Percentiles rank a stretch among this genome's conserved stretches.
Evolutionary conservation across 352 stramenopile species (phyloP).

Genomic region (Phytophthora melonis): DNA sequence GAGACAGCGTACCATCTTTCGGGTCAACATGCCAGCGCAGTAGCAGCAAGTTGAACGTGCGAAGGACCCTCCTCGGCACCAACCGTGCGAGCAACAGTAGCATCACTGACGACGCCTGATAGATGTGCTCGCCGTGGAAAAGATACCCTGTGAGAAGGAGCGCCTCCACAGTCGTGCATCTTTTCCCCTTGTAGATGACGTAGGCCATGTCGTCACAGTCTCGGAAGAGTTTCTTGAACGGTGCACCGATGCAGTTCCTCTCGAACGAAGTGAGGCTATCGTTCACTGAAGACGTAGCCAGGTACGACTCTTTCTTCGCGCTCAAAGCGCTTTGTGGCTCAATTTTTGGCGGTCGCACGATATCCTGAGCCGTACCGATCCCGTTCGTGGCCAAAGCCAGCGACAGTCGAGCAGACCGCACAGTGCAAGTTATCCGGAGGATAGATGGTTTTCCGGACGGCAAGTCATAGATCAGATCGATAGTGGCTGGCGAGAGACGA

Average conservation of each 20-base stretch:
- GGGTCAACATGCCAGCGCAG: slow-evolving; percentile 29
- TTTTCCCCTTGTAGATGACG: slow-evolving; percentile 6
- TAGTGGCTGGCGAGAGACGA: too few relatives aligned
- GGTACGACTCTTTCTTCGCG: too few relatives aligned
- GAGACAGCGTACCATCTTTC: slow-evolving; percentile 11
- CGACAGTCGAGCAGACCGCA: too few relatives aligned
- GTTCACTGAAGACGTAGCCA: too few relatives aligned
- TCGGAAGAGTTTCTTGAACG: slow-evolving; percentile 14
- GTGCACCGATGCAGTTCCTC: slow-evolving; percentile 14
- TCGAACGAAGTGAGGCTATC: slow-evolving; percentile 10
- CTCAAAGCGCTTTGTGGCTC: too few relatives aligned
- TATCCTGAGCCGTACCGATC: too few relatives aligned
- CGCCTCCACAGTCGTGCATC: slow-evolving; percentile 13
- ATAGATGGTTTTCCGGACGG: too few relatives aligned
- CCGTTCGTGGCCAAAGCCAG: too few relatives aligned
- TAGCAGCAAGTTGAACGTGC: slow-evolving; percentile 35
- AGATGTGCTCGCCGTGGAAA: slow-evolving; percentile 26
- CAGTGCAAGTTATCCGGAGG: too few relatives aligned
- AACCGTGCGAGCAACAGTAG: slow-evolving; percentile 23
- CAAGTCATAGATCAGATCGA: too few relatives aligned
- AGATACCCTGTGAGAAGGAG: slow-evolving; percentile 21
- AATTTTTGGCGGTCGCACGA: too few relatives aligned
- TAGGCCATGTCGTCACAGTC: slow-evolving; percentile 20
- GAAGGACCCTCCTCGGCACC: slow-evolving; percentile 17
- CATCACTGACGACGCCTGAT: slow-evolving; percentile 19